Conservation (phyloP, 1,284 basidiomycete genomes). For the Fomes fomentarius region DNA sequence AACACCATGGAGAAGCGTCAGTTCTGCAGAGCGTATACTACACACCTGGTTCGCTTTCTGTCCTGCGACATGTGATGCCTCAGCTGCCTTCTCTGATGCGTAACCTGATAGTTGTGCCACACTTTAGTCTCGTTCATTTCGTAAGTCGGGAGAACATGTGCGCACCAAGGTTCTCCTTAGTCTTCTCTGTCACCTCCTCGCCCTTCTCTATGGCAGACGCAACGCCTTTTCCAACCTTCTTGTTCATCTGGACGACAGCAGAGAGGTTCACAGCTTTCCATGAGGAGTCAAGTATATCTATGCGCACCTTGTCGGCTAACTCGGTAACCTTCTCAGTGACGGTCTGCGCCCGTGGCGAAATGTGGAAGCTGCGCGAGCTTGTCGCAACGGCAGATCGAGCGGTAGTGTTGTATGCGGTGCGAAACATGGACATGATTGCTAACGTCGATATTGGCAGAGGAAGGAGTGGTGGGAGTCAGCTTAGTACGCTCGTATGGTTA, state of each 20-base stretch:
- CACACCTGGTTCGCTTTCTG: slow-evolving; percentile 45
- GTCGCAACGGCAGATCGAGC: slow-evolving; percentile 21
- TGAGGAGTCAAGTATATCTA: neutral
- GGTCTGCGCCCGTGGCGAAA: slow-evolving; percentile 49
- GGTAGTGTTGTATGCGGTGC: slow-evolving; percentile 24
- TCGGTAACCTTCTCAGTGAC: slow-evolving; percentile 68
- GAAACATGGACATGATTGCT: slow-evolving; percentile 29
- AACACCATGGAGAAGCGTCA: neutral
- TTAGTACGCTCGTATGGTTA: neutral
- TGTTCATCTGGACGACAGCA: slow-evolving; percentile 52
- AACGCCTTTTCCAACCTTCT: slow-evolving; percentile 58
- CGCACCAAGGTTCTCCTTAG: slow-evolving; percentile 60
- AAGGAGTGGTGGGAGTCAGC: neutral
- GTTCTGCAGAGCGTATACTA: too few species aligned
- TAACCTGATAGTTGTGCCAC: slow-evolving; percentile 29
- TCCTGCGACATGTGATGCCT: slow-evolving; percentile 38
- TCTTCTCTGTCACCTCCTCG: slow-evolving; percentile 55
- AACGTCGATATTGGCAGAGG: neutral
- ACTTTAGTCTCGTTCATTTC: neutral
- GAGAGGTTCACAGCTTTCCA: neutral
- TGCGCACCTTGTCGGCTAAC: slow-evolving; percentile 56
- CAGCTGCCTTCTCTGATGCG: slow-evolving; percentile 40
- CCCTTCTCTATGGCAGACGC: slow-evolving; percentile 68
- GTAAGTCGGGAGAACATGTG: neutral
- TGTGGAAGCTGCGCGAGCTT: slow-evolving; percentile 45